Percentiles rank a stretch among this genome's conserved stretches.
phyloP scores from a whole-genome alignment of 192 early-diverging fungal species.

The Borealophlyctis nickersoniae region DNA sequence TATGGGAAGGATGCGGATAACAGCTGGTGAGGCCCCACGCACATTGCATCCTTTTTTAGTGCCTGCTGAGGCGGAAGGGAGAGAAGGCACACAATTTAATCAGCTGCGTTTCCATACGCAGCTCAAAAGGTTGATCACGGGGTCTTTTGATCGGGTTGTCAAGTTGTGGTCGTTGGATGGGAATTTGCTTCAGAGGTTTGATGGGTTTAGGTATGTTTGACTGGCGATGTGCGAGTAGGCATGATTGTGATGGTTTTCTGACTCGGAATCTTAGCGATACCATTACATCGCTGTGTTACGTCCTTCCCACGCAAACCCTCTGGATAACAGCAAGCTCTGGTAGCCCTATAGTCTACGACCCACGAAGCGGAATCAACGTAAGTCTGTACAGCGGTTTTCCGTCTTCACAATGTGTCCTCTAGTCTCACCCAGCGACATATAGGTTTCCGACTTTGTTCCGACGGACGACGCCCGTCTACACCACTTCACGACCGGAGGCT shows the following conservation, averaged over 20 bases:
- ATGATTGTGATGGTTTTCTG: not conserved
- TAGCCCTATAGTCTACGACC: constrained; percentile 52
- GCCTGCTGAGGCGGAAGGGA: not conserved
- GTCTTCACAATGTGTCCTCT: not conserved
- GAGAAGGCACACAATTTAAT: not conserved
- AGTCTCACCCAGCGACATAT: constrained; percentile 5
- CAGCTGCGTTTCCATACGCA: not conserved
- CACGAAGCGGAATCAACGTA: constrained; percentile 57
- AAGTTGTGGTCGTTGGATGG: constrained; percentile 64
- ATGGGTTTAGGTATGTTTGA: constrained; percentile 42
- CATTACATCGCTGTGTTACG: constrained; percentile 54
- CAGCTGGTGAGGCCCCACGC: constrained; percentile 45
- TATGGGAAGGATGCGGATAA: constrained; percentile 61
- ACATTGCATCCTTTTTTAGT: constrained; percentile 8
- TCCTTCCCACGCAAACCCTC: constrained; percentile 53
- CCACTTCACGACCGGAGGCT: constrained; percentile 13
- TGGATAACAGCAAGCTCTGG: constrained; percentile 57
- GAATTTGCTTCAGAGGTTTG: constrained; percentile 56
- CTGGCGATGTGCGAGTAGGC: not conserved
- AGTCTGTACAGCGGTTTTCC: not conserved
- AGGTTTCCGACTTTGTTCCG: constrained; percentile 59
- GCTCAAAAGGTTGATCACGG: constrained; percentile 53
- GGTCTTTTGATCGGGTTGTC: constrained; percentile 57
- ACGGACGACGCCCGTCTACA: constrained; percentile 39
- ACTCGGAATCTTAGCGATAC: constrained; percentile 38